These are phyloP conservation scores for Amorphotheca resinae DNA, from an alignment of 495 filamentous ascomycete genomes.

Conservation along the genomic window DNA sequence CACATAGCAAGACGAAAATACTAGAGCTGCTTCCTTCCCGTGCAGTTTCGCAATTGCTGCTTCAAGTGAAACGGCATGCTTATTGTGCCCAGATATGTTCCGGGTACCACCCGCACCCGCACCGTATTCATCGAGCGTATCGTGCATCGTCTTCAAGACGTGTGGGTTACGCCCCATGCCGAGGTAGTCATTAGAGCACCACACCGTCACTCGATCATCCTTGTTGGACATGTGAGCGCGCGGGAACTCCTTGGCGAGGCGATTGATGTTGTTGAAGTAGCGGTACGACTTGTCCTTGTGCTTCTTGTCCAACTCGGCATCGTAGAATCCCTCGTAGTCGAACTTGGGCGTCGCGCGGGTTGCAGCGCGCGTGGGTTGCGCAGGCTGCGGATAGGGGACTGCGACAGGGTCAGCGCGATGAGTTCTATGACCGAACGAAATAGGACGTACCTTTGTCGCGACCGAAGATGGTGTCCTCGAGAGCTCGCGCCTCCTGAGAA, in stretches of 20 bases:
- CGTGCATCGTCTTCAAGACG: constrained; percentile 85
- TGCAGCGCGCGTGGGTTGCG: constrained; percentile 9
- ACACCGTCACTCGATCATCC: constrained; percentile 89
- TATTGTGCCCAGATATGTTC: constrained; percentile 96
- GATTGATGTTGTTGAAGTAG: constrained; percentile 99
- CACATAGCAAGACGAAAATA: constrained; percentile 95
- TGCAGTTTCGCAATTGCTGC: constrained; percentile 73
- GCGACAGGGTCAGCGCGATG: constrained; percentile 7
- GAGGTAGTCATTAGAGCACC: constrained; percentile 98
- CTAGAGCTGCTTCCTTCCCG: constrained; percentile 81
- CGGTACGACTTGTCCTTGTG: constrained; percentile 99
- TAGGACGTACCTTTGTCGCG: constrained; percentile 43
- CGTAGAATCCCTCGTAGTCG: constrained; percentile 85
- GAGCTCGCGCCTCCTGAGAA: constrained; percentile 55
- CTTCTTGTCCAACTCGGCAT: constrained; percentile 85
- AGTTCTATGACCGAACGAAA: background rate
- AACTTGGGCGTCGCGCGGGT: constrained; percentile 41
- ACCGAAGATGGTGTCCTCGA: constrained; percentile 50
- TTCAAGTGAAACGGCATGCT: constrained; percentile 82
- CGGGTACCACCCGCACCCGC: constrained; percentile 91
- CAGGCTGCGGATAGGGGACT: constrained; percentile 14
- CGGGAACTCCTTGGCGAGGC: constrained; percentile 90
- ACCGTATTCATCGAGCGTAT: constrained; percentile 87
- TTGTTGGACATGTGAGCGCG: constrained; percentile 77
- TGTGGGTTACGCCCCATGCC: constrained; percentile 90